Evolutionary conservation across 2,329 filamentous ascomycete genomes (phyloP), one percentile per base, ranked within the genome.

Genomic region (Aspergillus sp.): DNA sequence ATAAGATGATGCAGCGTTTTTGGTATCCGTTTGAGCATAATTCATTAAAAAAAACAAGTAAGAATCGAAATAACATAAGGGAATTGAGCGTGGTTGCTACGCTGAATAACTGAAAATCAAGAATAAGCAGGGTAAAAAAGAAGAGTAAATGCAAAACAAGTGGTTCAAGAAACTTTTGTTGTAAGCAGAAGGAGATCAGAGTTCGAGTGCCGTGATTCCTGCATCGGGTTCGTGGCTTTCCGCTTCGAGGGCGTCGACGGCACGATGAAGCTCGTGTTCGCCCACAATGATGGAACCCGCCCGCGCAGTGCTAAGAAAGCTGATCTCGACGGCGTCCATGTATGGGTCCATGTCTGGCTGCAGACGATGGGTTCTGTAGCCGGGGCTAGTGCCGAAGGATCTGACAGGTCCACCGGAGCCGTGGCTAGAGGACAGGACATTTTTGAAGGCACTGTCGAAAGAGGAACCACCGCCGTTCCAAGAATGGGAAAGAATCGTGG

Each of bases 231-330:
- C 64, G n/a, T 67, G 63, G 49, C 64, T 76, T 54, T 76, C 78
- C 4, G 71, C 73, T 12, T 79, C 75, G 70, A 97, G 76, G 5
- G 91, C 91, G 50, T 85, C 84, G 67, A 97, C 80, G 0, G 91
- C 93, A 59, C 85, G 85, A n/a, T 83, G 81, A 48, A 93, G 81
- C 72, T 94, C 90, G 67, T 89, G 86, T 64, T 89, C 85, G 4
- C 88, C 86, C 41, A 98, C 85, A 70, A 98, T 92, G 9, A 98
- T 94, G 5, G 92, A 93, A 1, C 94, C 94, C 0, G 93, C 92
- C 45, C 89, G 85, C 4, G 92, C 92, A 0, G 94, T 98, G 62
- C 90, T 95, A 63, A 98, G 80, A 74, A 97, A 98, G 60, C 90
- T 94, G 77, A 98, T 88, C 74, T 97, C 92, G 0, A 91, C 86